These are phyloP conservation scores for Lentinula detonsa DNA, from an alignment of 768 basidiomycete species.

Conservation along the genomic window DNA sequence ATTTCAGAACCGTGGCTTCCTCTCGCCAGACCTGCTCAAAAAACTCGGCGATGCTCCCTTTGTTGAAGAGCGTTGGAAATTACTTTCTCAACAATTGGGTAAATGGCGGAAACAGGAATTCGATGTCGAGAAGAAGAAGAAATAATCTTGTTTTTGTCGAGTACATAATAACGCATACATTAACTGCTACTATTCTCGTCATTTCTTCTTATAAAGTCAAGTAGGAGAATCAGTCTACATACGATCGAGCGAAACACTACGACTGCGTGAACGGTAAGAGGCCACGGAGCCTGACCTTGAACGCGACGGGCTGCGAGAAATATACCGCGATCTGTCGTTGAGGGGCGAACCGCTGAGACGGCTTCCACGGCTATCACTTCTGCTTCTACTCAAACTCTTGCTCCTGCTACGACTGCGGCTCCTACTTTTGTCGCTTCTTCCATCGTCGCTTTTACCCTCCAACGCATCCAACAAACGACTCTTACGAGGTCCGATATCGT, in stretches of 20 bases:
- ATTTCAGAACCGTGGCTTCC: constrained; percentile 68
- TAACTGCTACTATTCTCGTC: neutral
- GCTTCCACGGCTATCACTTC: constrained; percentile 21
- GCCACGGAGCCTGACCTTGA: constrained; percentile 25
- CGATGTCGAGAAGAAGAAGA: constrained; percentile 32
- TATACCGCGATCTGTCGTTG: constrained; percentile 43
- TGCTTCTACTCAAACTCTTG: constrained; percentile 27
- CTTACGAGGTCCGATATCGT: constrained; percentile 80
- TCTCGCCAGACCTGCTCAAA: constrained; percentile 54
- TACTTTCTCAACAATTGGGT: constrained; percentile 55
- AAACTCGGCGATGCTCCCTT: constrained; percentile 47
- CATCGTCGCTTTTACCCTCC: constrained; percentile 63
- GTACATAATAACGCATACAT: neutral
- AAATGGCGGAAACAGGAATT: constrained; percentile 45
- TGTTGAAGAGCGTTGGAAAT: constrained; percentile 66
- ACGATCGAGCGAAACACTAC: constrained; percentile 52
- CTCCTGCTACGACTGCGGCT: constrained; percentile 26
- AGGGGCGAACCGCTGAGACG: constrained; percentile 19
- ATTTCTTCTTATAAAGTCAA: constrained; percentile 10
- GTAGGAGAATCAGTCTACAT: constrained; percentile 32
- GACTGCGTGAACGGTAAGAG: constrained; percentile 48
- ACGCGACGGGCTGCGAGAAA: constrained; percentile 53
- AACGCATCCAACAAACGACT: constrained; percentile 86
- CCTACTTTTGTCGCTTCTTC: constrained; percentile 23
- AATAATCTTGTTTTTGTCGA: constrained; percentile 10